Base-by-base conservation (phyloP, 148 eudicot species). In the Dianthus caryophyllus region DNA sequence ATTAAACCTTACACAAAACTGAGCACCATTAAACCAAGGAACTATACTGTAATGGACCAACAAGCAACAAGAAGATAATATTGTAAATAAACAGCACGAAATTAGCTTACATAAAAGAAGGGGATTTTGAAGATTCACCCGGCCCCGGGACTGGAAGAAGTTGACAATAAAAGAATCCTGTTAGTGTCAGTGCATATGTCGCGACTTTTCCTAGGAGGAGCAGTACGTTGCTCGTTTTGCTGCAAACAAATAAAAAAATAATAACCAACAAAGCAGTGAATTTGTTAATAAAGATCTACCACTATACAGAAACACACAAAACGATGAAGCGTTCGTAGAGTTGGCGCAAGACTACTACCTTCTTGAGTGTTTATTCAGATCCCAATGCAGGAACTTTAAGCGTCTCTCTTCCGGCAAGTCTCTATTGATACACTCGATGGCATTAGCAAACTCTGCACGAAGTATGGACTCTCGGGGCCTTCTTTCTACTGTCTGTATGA, bases 361-460 rank as follows among this genome's bases (percentile, higher is more conserved):
- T 59, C 87, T 75, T 36, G 96, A 77, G 69, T 87, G 87, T 72
- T 84, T 87, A 73, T 82, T 70, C 67, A 89, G 71, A 82, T 89
- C 96, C 96, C 85, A 87, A 59, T 89, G 96, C 69, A 89, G 84
- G 72, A 89, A 89, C 75, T 82, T 89, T 41, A 89, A 79, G 51
- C 77, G 86, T 14, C 73, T 75, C 65, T 87, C 90, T 78, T 89
- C 90, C 52, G 96, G 68, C 49, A 89, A 76, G 70, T 85, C 84
- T 74, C 64, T 87, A 71, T 89, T 89, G 33, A 89, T 81, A 30
- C 53, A 57, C 61, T 83, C 93, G 65, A 89, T 89, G 18, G 93
- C 96, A 82, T 80, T 89, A 33, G 87, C 93, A 79, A 89, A 89
- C 73, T 89, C 96, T 22, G 84, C 62, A 27, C 96, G 96, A 13